Conservation (phyloP, 192 early-diverging fungal genomes). For the Chytriomyces sp. region DNA sequence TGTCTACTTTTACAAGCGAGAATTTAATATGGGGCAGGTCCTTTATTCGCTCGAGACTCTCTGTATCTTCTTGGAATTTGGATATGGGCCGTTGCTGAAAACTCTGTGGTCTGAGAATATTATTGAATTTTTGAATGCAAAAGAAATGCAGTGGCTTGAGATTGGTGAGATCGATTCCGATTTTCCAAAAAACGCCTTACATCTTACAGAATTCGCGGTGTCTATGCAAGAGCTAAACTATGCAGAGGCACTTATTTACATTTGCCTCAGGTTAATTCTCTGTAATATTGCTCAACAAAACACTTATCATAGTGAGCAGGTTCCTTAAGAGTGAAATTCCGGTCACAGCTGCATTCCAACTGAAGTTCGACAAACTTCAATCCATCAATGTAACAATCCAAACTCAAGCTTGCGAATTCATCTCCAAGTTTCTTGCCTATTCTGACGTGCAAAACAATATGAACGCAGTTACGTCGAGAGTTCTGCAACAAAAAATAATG, state of each 20-base stretch:
- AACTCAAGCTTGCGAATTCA: conserved; percentile 59
- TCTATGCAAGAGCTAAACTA: background rate
- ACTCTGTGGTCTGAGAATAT: conserved; percentile 41
- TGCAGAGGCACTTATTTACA: background rate
- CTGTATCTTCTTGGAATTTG: conserved; percentile 53
- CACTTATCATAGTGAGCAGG: background rate
- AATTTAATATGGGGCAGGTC: conserved; percentile 70
- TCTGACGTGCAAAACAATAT: conserved; percentile 57
- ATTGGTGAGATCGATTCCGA: conserved; percentile 7
- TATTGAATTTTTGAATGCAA: conserved; percentile 13
- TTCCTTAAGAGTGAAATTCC: background rate
- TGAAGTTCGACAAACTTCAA: background rate
- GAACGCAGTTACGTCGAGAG: conserved; percentile 53
- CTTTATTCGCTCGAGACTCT: conserved; percentile 67
- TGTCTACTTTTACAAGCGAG: conserved; percentile 54
- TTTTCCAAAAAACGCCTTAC: background rate
- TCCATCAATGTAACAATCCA: conserved; percentile 51
- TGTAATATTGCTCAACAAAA: background rate
- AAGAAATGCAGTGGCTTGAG: conserved; percentile 12
- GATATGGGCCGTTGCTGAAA: conserved; percentile 55
- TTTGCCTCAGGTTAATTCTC: background rate
- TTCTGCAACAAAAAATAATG: conserved; percentile 57
- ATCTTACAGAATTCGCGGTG: background rate
- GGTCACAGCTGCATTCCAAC: background rate
- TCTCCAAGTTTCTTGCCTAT: conserved; percentile 57